phyloP scores from a whole-genome alignment of 2,329 filamentous ascomycete species.

The Pseudopithomyces chartarum region DNA sequence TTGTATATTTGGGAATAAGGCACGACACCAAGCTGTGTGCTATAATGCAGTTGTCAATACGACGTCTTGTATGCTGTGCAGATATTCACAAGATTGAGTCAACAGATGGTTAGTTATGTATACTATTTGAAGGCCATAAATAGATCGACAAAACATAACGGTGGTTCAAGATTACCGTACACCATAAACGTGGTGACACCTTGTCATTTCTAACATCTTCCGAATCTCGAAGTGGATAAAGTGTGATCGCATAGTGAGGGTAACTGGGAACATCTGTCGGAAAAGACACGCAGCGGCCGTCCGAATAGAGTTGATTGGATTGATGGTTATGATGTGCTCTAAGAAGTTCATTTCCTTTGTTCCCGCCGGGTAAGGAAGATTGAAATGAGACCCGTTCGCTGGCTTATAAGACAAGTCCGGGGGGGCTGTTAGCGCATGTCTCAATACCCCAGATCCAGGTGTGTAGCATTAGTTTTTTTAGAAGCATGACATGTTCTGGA shows the following conservation, averaged over 20 bases:
- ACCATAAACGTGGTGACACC: background rate
- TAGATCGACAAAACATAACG: background rate
- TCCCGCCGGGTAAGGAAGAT: background rate
- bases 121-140: background rate
- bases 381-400: background rate
- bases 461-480: constrained; percentile 11
- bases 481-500: constrained; percentile 31
- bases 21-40: constrained; percentile 3
- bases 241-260: background rate
- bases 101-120: background rate
- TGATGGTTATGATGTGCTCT: constrained; percentile 1
- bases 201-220: background rate
- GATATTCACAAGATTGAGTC: background rate
- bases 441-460: background rate
- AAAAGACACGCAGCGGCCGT: background rate
- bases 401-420: background rate
- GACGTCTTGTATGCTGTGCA: background rate
- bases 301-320: background rate
- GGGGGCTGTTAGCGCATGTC: background rate
- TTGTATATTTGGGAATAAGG: constrained; percentile 7
- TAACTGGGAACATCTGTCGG: background rate
- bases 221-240: background rate
- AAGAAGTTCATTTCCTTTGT: constrained; percentile 5
- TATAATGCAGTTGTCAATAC: background rate
- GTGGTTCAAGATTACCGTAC: background rate